Evolutionary conservation across 179 eudicot species (phyloP).

Genomic region (Actinidia polygama): DNA sequence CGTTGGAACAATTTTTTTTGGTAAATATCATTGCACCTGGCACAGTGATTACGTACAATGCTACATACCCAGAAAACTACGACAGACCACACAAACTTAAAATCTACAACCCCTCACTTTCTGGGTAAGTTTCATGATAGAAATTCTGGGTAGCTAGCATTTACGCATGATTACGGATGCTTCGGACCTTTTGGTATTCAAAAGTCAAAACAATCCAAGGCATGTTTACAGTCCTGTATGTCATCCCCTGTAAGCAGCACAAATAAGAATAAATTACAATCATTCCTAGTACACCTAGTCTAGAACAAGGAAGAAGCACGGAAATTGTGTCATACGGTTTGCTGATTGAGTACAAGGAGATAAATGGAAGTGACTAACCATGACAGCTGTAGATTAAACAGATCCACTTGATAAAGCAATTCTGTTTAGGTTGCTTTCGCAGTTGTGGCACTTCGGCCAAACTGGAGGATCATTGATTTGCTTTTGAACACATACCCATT

Average conservation of each 20-base stretch:
- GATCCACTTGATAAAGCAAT: neutral
- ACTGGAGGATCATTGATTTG: constrained; percentile 93
- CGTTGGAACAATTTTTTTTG: no score
- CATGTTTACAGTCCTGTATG: neutral
- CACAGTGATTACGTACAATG: no score
- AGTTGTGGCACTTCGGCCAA: constrained; percentile 70
- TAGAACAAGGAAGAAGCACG: neutral
- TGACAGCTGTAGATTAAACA: neutral
- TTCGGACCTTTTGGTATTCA: no score
- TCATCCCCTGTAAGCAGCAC: constrained; percentile 11
- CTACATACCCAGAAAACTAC: no score
- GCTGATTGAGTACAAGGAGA: constrained; percentile 5
- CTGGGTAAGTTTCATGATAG: no score
- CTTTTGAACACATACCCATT: constrained; percentile 92
- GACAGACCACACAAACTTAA: no score
- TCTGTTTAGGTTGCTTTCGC: constrained; percentile 40
- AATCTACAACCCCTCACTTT: no score
- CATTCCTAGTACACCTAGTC: neutral
- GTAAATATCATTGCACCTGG: no score
- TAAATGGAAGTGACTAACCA: constrained; percentile 5
- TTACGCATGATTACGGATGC: no score
- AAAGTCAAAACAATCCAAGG: neutral
- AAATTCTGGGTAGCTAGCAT: no score
- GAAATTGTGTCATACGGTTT: neutral
- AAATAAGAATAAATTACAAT: neutral